These are phyloP conservation scores for Metarhizium album DNA, from an alignment of 2,329 filamentous ascomycete species.

Conservation along the genomic window DNA sequence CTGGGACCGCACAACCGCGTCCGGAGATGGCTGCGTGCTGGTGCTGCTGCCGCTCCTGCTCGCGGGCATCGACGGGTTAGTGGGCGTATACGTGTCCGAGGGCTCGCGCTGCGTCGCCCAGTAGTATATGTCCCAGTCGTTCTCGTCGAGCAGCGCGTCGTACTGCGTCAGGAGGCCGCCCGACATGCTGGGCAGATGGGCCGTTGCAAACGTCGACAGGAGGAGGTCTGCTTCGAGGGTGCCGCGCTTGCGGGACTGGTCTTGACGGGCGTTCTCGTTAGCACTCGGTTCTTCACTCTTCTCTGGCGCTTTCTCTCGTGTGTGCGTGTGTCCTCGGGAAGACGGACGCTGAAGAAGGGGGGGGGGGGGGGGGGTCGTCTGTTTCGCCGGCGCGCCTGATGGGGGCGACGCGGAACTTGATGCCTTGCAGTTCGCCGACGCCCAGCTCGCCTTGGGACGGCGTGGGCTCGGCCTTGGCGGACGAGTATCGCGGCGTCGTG, in stretches of 20 bases:
- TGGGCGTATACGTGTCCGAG: conserved; percentile 34
- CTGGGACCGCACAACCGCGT: conserved; percentile 22
- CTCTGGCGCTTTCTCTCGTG: too few species aligned
- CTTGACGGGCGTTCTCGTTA: conserved; percentile 33
- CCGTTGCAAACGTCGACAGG: conserved; percentile 86
- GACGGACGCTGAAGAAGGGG: too few species aligned
- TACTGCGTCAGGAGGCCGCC: conserved; percentile 67
- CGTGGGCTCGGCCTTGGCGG: conserved; percentile 1
- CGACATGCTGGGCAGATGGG: conserved; percentile 65
- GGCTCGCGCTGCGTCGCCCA: conserved; percentile 81
- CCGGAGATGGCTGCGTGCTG: conserved; percentile 13
- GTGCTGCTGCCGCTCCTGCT: too few species aligned
- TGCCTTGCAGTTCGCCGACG: conserved; percentile 81
- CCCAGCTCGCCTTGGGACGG: conserved; percentile 50
- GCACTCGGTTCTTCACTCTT: too few species aligned
- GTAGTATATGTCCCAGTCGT: conserved; percentile 99
- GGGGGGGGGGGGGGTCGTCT: conserved; percentile 28
- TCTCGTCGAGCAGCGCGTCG: conserved; percentile 91
- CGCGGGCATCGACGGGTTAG: conserved; percentile 20
- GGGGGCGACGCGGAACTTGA: conserved; percentile 82
- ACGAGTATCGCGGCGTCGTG: neutral
- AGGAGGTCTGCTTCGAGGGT: conserved; percentile 93
- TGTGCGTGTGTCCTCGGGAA: too few species aligned
- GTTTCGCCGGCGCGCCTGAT: conserved; percentile 76
- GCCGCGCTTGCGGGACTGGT: conserved; percentile 93